A percentile compares a stretch with the other conserved stretches of the same genome.
Conservation (phyloP, 805 yeast species). For the Nakazawaea anatomiae region DNA sequence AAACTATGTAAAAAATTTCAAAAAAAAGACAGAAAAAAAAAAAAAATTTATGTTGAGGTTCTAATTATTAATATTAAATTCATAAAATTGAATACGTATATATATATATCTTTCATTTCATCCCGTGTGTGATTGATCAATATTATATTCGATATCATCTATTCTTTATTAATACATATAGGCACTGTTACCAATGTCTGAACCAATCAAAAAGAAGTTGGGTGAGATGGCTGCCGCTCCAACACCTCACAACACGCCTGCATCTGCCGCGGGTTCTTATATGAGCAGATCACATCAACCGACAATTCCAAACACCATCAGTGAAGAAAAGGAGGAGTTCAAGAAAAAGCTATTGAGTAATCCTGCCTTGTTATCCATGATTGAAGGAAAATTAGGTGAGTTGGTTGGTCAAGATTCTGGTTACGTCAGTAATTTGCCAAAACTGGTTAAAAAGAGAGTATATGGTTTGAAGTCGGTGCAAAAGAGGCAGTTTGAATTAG, state of each 20-base stretch:
- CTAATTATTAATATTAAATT: too few relatives aligned
- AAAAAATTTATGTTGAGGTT: background rate
- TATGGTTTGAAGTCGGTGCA: constrained; percentile 80
- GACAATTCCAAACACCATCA: constrained; percentile 61
- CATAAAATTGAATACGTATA: background rate
- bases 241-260: constrained; percentile 98
- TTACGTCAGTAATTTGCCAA: constrained; percentile 73
- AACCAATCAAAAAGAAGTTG: constrained; percentile 72
- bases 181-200: constrained; percentile 49
- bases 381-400: constrained; percentile 81
- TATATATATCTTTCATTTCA: too few relatives aligned
- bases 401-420: constrained; percentile 86
- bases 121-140: too few relatives aligned
- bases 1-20: background rate
- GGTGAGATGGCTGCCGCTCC: constrained; percentile 89
- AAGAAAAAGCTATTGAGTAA: constrained; percentile 43
- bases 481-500: constrained; percentile 71
- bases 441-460: constrained; percentile 66
- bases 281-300: constrained; percentile 57
- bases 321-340: constrained; percentile 51
- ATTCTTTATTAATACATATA: background rate
- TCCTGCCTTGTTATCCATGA: constrained; percentile 80
- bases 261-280: constrained; percentile 73
- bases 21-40: background rate
- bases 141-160: background rate